phyloP scores from a whole-genome alignment of 371 early-diverging fungal species.

The Amoeboaphelidium protococcarum region DNA sequence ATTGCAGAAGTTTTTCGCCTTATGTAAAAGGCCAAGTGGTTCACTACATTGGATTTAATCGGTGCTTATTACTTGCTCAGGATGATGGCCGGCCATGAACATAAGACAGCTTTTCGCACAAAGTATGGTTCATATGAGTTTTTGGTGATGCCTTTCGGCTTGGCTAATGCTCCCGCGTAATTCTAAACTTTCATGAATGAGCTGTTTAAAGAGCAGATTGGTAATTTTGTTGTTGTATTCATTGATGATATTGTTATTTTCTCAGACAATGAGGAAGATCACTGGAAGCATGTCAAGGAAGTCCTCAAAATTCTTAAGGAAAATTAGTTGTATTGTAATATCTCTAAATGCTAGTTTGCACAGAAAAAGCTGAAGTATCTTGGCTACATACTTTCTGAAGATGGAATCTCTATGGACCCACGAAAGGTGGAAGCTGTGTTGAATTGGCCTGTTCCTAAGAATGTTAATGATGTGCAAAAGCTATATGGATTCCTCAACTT shows the following conservation, averaged over 20 bases:
- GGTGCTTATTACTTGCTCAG: constrained; percentile 6
- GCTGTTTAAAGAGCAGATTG: constrained; percentile 10
- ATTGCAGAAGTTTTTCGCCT: constrained; percentile 2
- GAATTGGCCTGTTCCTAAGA: constrained; percentile 10
- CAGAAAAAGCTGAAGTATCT: constrained; percentile 11
- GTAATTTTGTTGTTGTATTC: constrained; percentile 16
- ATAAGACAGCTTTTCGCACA: constrained; percentile 9
- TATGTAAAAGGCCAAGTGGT: constrained; percentile 1
- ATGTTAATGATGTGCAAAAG: constrained; percentile 11
- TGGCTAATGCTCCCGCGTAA: constrained; percentile 14
- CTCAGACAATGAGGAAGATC: constrained; percentile 16
- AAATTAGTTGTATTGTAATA: constrained; percentile 12
- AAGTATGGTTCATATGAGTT: constrained; percentile 5
- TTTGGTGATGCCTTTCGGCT: constrained; percentile 6
- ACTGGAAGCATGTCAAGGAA: constrained; percentile 11
- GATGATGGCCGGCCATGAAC: neutral
- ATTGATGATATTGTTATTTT: constrained; percentile 30
- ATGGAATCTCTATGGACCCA: constrained; percentile 9
- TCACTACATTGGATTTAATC: constrained; percentile 7
- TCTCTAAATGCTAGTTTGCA: constrained; percentile 23
- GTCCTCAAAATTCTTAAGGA: constrained; percentile 12
- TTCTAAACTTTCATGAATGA: constrained; percentile 18
- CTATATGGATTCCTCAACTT: constrained; percentile 26
- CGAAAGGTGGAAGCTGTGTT: constrained; percentile 11
- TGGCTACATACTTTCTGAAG: constrained; percentile 11